These are phyloP conservation scores for Epithele typhae DNA, from an alignment of 768 basidiomycete species.

Conservation along the genomic window DNA sequence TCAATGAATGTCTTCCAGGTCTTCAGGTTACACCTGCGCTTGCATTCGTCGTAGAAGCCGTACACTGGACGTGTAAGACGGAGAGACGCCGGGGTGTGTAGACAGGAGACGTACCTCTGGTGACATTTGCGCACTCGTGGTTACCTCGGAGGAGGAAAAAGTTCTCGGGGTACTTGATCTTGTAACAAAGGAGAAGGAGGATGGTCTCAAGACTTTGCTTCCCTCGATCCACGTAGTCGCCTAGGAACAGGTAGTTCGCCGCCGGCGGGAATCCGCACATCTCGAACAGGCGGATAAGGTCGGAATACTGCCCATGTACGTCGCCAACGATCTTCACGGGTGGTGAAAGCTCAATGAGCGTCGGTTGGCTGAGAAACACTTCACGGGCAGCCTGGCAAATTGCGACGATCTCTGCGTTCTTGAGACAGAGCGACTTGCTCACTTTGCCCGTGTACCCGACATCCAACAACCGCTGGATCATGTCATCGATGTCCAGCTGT, in stretches of 20 bases:
- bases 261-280: constrained; percentile 99
- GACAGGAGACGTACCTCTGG: constrained; percentile 68
- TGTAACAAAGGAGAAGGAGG: constrained; percentile 94
- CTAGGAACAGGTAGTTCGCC: constrained; percentile 97
- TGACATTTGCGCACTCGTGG: constrained; percentile 99
- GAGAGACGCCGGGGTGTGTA: constrained; percentile 1
- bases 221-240: constrained; percentile 98
- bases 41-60: constrained; percentile 99
- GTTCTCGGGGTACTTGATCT: constrained; percentile 99
- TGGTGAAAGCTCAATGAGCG: constrained; percentile 93
- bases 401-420: constrained; percentile 92
- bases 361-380: constrained; percentile 94
- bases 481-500: constrained; percentile 92
- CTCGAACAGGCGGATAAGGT: constrained; percentile 96
- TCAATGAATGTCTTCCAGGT: constrained; percentile 99
- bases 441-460: constrained; percentile 98
- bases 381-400: constrained; percentile 96
- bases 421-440: constrained; percentile 90
- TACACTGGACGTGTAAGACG: constrained; percentile 59
- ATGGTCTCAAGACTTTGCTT: constrained; percentile 99
- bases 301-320: constrained; percentile 98
- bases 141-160: constrained; percentile 98
- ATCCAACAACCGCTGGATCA: constrained; percentile 94
- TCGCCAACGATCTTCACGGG: constrained; percentile 99
- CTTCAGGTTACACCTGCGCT: constrained; percentile 98